Percentiles rank a stretch among this genome's conserved stretches.
Evolutionary conservation across 2,329 filamentous ascomycete genomes (phyloP).

Genomic region (Paradendryphiella salina): DNA sequence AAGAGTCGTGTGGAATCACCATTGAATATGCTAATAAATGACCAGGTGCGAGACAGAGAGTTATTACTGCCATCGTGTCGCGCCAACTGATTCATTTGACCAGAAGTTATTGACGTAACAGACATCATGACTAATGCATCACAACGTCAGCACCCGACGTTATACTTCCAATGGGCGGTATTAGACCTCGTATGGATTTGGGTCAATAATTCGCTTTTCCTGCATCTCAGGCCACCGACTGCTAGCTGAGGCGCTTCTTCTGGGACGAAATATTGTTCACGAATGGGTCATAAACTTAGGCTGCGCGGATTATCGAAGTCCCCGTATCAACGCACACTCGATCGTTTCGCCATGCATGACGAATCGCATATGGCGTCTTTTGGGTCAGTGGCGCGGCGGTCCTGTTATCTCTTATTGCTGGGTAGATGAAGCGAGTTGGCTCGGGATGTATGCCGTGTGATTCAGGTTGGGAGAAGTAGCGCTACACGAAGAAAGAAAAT

Average conservation of each 20-base stretch:
- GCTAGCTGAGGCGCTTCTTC: no score
- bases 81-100: neutral
- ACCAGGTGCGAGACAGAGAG: no score
- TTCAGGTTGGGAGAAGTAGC: neutral
- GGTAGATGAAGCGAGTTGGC: neutral
- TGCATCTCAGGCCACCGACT: no score
- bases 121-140: neutral
- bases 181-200: no score
- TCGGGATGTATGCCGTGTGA: neutral
- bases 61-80: neutral
- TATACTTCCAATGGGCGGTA: no score
- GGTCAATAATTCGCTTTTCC: no score
- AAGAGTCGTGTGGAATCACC: neutral
- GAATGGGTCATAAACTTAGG: neutral
- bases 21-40: no score
- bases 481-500: neutral
- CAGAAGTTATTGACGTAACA: neutral
- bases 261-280: no score
- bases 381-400: neutral
- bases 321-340: constrained; percentile 16
- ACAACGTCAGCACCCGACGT: neutral
- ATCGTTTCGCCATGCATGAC: constrained; percentile 22
- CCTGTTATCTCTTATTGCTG: neutral
- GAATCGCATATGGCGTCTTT: no score
- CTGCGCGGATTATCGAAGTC: constrained; percentile 21